These are phyloP conservation scores for Roridomyces roridus DNA, from an alignment of 768 basidiomycete genomes.

Conservation along the genomic window DNA sequence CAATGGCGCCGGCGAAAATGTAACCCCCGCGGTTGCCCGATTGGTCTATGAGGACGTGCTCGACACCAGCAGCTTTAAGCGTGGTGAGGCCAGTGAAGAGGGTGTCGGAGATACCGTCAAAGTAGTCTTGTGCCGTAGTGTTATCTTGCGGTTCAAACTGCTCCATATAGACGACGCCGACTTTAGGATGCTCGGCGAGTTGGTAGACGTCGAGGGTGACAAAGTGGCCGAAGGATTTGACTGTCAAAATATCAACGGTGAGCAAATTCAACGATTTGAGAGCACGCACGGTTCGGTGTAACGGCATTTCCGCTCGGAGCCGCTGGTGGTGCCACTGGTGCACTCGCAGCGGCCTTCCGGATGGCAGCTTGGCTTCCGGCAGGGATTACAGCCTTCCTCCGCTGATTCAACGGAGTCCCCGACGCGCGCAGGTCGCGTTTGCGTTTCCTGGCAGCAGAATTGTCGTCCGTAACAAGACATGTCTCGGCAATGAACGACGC, in stretches of 20 bases:
- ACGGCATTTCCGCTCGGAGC: slow-evolving; percentile 3
- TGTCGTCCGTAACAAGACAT: slow-evolving; percentile 2
- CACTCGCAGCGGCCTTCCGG: slow-evolving; percentile 3
- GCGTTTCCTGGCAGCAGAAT: background rate
- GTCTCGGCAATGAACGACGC: slow-evolving; percentile 6
- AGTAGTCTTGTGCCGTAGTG: slow-evolving; percentile 14
- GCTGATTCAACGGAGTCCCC: slow-evolving; percentile 7
- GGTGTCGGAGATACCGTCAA: slow-evolving; percentile 23
- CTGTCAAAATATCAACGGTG: background rate
- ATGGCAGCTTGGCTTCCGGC: slow-evolving; percentile 10
- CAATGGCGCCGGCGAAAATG: slow-evolving; percentile 26
- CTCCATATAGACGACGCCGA: slow-evolving; percentile 27
- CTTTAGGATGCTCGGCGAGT: slow-evolving; percentile 23
- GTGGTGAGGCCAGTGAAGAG: slow-evolving; percentile 22
- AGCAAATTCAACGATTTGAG: background rate
- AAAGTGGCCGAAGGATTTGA: slow-evolving; percentile 24
- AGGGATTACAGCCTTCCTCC: slow-evolving; percentile 10
- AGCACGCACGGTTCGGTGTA: slow-evolving; percentile 13
- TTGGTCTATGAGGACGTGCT: slow-evolving; percentile 22
- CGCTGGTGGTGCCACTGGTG: background rate
- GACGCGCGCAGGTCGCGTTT: background rate
- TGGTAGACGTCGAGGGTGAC: slow-evolving; percentile 29
- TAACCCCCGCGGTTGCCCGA: slow-evolving; percentile 25
- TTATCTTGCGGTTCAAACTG: slow-evolving; percentile 22
- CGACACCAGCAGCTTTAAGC: slow-evolving; percentile 21